A percentile compares a stretch with the other conserved stretches of the same genome.
phyloP scores from a whole-genome alignment of 768 basidiomycete species.

The Lactarius pseudohatsudake region DNA sequence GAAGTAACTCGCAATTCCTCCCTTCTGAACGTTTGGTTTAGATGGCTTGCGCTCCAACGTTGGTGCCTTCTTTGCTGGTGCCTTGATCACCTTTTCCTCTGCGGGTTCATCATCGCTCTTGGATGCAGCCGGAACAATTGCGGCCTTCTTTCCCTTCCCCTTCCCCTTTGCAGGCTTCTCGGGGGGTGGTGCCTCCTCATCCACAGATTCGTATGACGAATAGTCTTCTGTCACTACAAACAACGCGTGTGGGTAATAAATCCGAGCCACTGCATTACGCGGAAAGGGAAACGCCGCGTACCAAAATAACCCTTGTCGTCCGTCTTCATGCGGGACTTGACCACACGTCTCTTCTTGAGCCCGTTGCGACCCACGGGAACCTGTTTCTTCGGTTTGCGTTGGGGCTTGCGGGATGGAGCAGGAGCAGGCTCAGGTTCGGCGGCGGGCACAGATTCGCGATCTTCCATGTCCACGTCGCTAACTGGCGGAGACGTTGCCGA shows the following conservation, averaged over 20 bases:
- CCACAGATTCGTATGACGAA: conserved; percentile 77
- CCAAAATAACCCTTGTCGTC: conserved; percentile 76
- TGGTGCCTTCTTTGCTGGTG: conserved; percentile 6
- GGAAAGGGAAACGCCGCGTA: conserved; percentile 37
- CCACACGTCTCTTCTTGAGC: conserved; percentile 65
- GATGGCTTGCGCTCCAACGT: conserved; percentile 20
- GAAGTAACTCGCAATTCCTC: conserved; percentile 25
- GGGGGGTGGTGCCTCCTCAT: conserved; percentile 49
- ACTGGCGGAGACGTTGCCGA: conserved; percentile 29
- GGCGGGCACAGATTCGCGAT: conserved; percentile 31
- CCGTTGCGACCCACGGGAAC: conserved; percentile 79
- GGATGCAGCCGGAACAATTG: conserved; percentile 11
- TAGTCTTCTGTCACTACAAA: conserved; percentile 74
- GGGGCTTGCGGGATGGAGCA: conserved; percentile 38
- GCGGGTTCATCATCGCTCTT: conserved; percentile 14
- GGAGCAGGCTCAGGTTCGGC: conserved; percentile 26
- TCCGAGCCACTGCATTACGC: not conserved
- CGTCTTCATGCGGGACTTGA: conserved; percentile 53
- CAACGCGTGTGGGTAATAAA: conserved; percentile 2
- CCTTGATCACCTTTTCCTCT: conserved; percentile 9
- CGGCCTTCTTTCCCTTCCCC: conserved; percentile 26
- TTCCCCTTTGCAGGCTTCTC: conserved; percentile 27
- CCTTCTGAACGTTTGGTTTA: conserved; percentile 14
- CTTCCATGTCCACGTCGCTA: conserved; percentile 33
- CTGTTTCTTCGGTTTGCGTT: conserved; percentile 51